phyloP scores from a whole-genome alignment of 177 flowering plant species.

The Vitis hybrid region DNA sequence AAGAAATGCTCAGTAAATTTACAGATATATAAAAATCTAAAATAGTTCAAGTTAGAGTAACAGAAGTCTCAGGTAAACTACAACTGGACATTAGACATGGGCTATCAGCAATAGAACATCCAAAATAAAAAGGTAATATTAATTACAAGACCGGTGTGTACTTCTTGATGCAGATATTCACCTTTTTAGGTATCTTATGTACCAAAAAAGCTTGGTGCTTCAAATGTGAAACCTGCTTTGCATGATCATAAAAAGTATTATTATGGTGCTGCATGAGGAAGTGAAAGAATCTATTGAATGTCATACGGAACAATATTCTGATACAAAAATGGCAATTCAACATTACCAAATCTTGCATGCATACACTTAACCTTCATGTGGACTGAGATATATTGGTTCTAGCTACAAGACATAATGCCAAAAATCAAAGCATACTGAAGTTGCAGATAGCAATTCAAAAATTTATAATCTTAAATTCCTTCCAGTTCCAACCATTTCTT shows the following conservation, averaged over 20 bases:
- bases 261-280: background rate
- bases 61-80: too few species aligned
- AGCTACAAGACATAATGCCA: too few species aligned
- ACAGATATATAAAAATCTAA: background rate
- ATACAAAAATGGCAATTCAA: background rate
- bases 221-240: constrained; percentile 39
- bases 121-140: background rate
- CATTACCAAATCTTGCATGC: background rate
- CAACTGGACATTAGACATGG: background rate
- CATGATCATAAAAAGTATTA: background rate
- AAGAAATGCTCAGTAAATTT: background rate
- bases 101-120: background rate
- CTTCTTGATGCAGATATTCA: constrained; percentile 5
- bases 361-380: background rate
- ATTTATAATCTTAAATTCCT: too few species aligned
- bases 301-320: background rate
- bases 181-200: constrained; percentile 44
- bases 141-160: background rate
- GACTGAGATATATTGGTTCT: too few species aligned
- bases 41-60: too few species aligned
- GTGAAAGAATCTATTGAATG: background rate
- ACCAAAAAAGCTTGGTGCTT: constrained; percentile 37
- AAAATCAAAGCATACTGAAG: too few species aligned
- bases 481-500: too few species aligned
- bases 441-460: too few species aligned